These are phyloP conservation scores for Pueraria montana DNA, from an alignment of 306 rosid species.

Conservation along the genomic window DNA sequence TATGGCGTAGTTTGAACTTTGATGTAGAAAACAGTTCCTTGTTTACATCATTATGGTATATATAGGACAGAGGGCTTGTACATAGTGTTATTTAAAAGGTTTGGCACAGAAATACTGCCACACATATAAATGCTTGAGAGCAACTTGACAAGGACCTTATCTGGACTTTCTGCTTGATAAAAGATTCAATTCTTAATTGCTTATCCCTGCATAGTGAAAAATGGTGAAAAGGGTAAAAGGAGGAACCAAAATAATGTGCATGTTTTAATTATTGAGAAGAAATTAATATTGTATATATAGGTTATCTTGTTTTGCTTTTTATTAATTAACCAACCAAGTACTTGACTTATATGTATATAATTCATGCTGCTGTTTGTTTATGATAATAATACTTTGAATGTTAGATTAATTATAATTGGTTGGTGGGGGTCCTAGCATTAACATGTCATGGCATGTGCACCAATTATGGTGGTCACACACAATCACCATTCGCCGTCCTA, in stretches of 20 bases:
- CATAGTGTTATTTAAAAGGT: constrained; percentile 13
- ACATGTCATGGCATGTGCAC: constrained; percentile 80
- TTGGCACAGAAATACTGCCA: constrained; percentile 16
- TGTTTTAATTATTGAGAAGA: constrained; percentile 19
- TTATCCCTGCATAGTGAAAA: background rate
- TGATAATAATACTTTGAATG: constrained; percentile 1
- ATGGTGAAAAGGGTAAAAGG: constrained; percentile 24
- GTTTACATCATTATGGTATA: constrained; percentile 31
- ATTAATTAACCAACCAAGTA: constrained; percentile 24
- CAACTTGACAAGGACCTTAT: constrained; percentile 11
- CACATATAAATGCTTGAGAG: constrained; percentile 35
- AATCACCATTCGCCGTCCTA: constrained; percentile 54
- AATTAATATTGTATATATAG: background rate
- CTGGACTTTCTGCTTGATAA: constrained; percentile 19
- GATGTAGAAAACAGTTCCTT: constrained; percentile 17
- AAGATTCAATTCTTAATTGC: constrained; percentile 19
- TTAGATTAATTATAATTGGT: constrained; percentile 54
- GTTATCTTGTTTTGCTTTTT: constrained; percentile 34
- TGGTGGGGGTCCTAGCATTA: constrained; percentile 62
- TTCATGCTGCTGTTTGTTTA: constrained; percentile 9
- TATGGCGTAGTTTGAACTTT: constrained; percentile 9
- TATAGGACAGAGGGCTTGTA: constrained; percentile 31
- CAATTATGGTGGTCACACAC: constrained; percentile 61
- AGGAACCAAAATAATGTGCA: constrained; percentile 17
- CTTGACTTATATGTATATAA: background rate